Evolutionary conservation across 768 basidiomycete species (phyloP).

Genomic region (Leccinum sublutescens): DNA sequence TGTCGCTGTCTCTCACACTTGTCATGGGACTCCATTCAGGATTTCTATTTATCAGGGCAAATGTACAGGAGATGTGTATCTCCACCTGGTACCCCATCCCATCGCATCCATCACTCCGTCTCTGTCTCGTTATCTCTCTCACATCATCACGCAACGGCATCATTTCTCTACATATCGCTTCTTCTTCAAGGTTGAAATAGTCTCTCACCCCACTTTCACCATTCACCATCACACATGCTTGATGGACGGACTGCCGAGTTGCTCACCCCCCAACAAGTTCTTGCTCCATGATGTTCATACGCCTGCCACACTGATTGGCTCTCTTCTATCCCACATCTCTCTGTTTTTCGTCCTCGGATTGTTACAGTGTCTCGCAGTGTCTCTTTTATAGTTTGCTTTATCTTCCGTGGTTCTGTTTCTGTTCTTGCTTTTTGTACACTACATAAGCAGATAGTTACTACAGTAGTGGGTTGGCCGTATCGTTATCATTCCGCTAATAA

Average conservation of each 20-base stretch:
- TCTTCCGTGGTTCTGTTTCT: conserved; percentile 20
- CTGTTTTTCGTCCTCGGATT: conserved; percentile 16
- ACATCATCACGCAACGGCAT: conserved; percentile 31
- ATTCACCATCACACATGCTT: conserved; percentile 19
- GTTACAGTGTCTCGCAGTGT: conserved; percentile 15
- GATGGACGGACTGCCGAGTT: conserved; percentile 22
- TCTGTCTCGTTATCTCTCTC: conserved; percentile 22
- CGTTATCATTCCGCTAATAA: conserved; percentile 62
- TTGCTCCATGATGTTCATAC: conserved; percentile 14
- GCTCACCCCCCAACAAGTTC: conserved; percentile 14
- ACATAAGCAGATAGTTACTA: conserved; percentile 48
- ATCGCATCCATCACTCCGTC: conserved; percentile 23
- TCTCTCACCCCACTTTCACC: conserved; percentile 8
- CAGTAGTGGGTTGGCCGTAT: conserved; percentile 57
- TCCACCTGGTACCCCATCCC: conserved; percentile 25
- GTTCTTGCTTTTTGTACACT: conserved; percentile 36
- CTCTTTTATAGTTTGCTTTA: conserved; percentile 21
- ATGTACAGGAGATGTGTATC: conserved; percentile 29
- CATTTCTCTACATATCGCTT: conserved; percentile 25
- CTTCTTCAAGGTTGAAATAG: conserved; percentile 18
- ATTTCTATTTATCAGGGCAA: conserved; percentile 35
- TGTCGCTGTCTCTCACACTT: conserved; percentile 19
- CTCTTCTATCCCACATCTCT: conserved; percentile 16
- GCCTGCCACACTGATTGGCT: conserved; percentile 9
- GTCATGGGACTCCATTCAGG: conserved; percentile 31